Base-by-base conservation (phyloP, 306 rosid genomes). In the Ormosia emarginata region DNA sequence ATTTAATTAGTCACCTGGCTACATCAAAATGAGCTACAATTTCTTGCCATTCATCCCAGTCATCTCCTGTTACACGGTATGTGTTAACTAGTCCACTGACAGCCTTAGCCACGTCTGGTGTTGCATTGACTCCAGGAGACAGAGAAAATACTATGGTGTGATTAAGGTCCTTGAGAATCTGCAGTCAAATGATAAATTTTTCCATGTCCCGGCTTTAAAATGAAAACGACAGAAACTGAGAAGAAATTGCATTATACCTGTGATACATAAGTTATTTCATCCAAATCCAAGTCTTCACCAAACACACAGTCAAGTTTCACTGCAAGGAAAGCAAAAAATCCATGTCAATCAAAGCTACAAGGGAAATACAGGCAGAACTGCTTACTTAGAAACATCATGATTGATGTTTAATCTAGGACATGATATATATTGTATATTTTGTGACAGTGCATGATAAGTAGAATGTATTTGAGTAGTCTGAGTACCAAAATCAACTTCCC, bases 401-500 rank as follows among this genome's bases (percentile, higher is more conserved):
- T 75, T 40, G 30, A 41, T 47, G 58, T n/a, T 7, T 32, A 8
- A 61, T 75, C n/a, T 40, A 61, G 17, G 18, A 76, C 29, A 44
- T 76, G 18, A 32, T 6, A 37, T 36, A 6, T 18, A 40, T 24
- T 50, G n/a, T n/a, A 65, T 39, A 37, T 40, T 14, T 55, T 78
- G 18, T 18, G 11, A 43, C 14, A 50, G 7, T 24, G 55, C 39
- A 72, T 55, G 49, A 40, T 43, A 58, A 74, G 34, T 15, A 37
- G 3, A 10, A 53, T 34, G 30, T 56, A 44, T 29, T 57, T 74
- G 5, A 46, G 55, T 41, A 14, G 53, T 68, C 14, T 44, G 47
- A 67, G 77, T 92, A 94, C 97, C 97, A 81, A 90, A 94, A 84
- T 92, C 97, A 85, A 94, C 90, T 63, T 92, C 95, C 98, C 97